Evolutionary conservation across 805 yeast species (phyloP), one percentile per base, ranked within the genome.

Genomic region (Ogataea thermomethanolica): DNA sequence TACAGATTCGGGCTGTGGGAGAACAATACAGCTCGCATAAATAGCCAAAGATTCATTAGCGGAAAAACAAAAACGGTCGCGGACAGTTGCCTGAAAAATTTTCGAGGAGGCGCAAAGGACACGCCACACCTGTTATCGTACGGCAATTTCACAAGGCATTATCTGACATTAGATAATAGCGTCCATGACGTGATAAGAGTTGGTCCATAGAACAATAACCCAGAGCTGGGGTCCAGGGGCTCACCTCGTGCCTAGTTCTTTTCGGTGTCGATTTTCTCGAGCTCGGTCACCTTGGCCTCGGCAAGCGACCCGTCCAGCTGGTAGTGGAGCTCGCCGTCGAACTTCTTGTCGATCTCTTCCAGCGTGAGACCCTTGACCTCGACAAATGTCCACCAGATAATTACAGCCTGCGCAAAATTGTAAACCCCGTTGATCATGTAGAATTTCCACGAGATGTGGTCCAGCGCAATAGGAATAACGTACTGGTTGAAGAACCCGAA

Each of bases 401-500:
- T 38, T 1, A 37, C 46, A 23, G 56, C 43, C 29, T 55, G 56
- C 4, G 49, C 46, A 8, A 53, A 28, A 27, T 51, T 43, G 43
- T 57, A 49, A 41, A 48, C 39, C 22, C 54, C 61, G 43, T 54
- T 56, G 27, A 50, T 45, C 44, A 54, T 41, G 46, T 51, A 50
- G 35, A 52, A 53, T 33, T 51, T 48, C 55, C 56, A 53, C 9
- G 48, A 39, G 35, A 52, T 47, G 32, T 49, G 44, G 25, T 48
- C 53, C 34, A 56, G 34, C 3, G 58, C 61, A 27, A 66, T 58
- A 10, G 71, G 66, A 32, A 53, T 49, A 22, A 47, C 56, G 32
- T 52, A 56, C 37, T 50, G 54, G 37, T 53, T 54, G 48, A 55
- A 46, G 33, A 55, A 49, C 9, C 57, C 57, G 37, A 52, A 54